Evolutionary conservation across 2,329 filamentous ascomycete species (phyloP), one percentile per base, ranked within the genome.

Genomic region (Aspergillus quadricinctus): DNA sequence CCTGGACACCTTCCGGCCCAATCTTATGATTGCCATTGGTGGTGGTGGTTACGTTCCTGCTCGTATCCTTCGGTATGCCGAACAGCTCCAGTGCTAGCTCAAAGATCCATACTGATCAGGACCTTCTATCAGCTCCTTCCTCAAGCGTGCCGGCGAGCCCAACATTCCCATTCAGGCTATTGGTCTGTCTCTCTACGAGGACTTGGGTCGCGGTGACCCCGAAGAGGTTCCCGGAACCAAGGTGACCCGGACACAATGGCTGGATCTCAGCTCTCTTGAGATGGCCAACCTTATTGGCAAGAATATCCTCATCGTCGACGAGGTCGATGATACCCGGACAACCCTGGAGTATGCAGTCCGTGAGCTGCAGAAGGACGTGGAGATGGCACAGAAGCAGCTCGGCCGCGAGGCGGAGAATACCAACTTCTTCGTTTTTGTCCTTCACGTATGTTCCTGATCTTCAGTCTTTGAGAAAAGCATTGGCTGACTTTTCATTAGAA

Each of bases 121-220:
- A 37, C 45, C 49, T 23, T 37, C 27, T 3, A 54, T 69, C 66
- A 78, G 80, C 62, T 97, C 94, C 21, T 99, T 99, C 82, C 89
- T 99, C 75, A 97, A 96, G 83, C 85, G 86, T 72, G 83, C 90
- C 58, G 90, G 89, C 66, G 84, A 81, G 60, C 87, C 92, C 77
- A 99, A 99, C 80, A 99, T 99, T 70, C 93, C 94, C 65, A 99
- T 99, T 77, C 94, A 99, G 83, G 94, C 94, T 63, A 99, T 99
- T 75, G 94, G 94, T 50, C 88, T 99, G 62, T 97, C 93, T 23
- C 87, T 99, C 55, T 99, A 99, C 81, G 94, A 99, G 79, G 83
- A 86, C 61, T 88, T 97, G 49, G 80, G 80, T 58, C 81, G 82
- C 61, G 81, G 83, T 57, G 79, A 78, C 52, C 78, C 80, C 56